Evolutionary conservation across 352 stramenopile species (phyloP), one percentile per base, ranked within the genome.

Genomic region (Pythium sukuiense): DNA sequence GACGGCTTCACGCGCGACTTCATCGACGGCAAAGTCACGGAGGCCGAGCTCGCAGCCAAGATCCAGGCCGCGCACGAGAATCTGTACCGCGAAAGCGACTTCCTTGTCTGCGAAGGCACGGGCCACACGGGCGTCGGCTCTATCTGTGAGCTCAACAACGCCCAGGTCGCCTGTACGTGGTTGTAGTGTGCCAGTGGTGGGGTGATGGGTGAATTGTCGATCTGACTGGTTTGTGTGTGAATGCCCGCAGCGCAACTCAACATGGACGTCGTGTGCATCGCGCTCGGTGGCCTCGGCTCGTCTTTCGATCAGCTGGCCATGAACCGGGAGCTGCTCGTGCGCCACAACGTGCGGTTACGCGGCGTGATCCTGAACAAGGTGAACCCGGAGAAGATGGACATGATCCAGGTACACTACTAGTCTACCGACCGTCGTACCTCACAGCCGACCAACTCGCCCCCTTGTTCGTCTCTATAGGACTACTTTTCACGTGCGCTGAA

Each of bases 1-100:
- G 72, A 89, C 37, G 96, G 96, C 26, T 99, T 99, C 75, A 99
- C 97, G 45, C 93, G 95, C 69, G 84, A 98, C 59, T 99, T 97
- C 68, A 96, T 99, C 59, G 96, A 99, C 74, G 96, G 96, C 16
- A 95, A 98, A 70, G 87, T 97, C 24, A 96, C 85, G n/a, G 80
- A 89, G 27, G 69, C 82, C 41, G 73, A 95, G 70, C 85, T 96
- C 59, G 78, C 91, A 48, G 70, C 80, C 18, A 74, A 87, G 30
- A 98, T 99, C 57, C 69, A 83, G 45, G 33, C 64, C 26, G 89
- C 92, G 20, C 94, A 97, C 71, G 73, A 76, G 53, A 86, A 90
- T 26, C 75, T 99, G 24, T 79, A 83, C 57, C 70, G 78, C 8
- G 65, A 85, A 45, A 98, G 85, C 70, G 93, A 99, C 74, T 94